Base-by-base conservation (phyloP, 2,329 filamentous ascomycete species). In the Colletotrichum brevisporum region DNA sequence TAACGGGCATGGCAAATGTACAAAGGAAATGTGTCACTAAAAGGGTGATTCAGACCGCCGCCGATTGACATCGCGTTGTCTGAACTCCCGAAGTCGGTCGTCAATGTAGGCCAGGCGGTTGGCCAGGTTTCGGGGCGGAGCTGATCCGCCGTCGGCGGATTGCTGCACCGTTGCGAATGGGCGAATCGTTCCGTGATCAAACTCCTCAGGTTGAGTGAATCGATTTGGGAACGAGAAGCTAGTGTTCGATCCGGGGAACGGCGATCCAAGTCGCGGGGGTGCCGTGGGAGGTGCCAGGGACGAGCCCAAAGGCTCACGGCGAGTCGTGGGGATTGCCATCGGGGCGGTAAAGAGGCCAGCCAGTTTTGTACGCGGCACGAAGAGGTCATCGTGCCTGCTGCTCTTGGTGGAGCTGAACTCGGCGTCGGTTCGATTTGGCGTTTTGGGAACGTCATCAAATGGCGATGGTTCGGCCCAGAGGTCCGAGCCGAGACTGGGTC, bases 221-320 rank as follows among this genome's bases (percentile, higher is more conserved):
- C 89, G 84, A 67, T 86, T 88, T n/a, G 89, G 89, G 71, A 90
- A 89, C 53, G 89, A 90, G 74, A 88, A 67, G 76, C 86, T 89
- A 13, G 85, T 82, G 63, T 77, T 81, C 10, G 82, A 76, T 41
- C 82, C 82, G 8, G 83, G 80, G 71, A 91, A 91, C 0, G 89
- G 89, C 5, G 89, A 91, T 36, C 89, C 87, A 4, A 91, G 82
- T 6, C 88, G 84, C 15, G 83, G 81, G 48, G 83, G 84, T 1
- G 79, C 76, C 1, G 76, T 75, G 6, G 82, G 78, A 73, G 75
- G 72, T 70, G 67, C 50, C 26, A 61, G 71, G 21, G 63, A 68
- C 12, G 26, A 12, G 8, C 50, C 41, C 9, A 51, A 24, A 4
- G 71, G 59, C 36, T 69, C 58, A 0, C 57, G 15, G 9, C 58